Conservation (phyloP, 2,329 filamentous ascomycete species). For the Phaeosphaeria sp. region DNA sequence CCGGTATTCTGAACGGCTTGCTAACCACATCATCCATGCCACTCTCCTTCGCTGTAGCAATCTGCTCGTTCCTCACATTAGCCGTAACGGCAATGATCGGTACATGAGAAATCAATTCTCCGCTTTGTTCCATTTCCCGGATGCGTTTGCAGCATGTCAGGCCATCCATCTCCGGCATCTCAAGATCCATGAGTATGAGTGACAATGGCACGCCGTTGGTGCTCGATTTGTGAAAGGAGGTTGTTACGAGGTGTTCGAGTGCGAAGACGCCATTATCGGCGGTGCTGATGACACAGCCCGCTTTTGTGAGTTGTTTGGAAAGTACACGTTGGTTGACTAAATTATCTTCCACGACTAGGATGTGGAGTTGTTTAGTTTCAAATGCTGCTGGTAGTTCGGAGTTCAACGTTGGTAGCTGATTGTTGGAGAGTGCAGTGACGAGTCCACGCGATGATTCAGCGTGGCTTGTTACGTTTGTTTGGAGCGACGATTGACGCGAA, state of each 20-base stretch:
- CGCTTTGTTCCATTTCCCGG: constrained; percentile 33
- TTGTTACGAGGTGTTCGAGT: constrained; percentile 31
- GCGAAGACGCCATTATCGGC: constrained; percentile 44
- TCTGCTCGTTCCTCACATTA: constrained; percentile 45
- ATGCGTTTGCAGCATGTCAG: constrained; percentile 42
- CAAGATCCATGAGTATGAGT: constrained; percentile 45
- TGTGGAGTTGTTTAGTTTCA: constrained; percentile 20
- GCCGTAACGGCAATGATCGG: constrained; percentile 47
- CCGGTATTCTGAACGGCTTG: constrained; percentile 44
- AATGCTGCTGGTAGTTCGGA: not conserved
- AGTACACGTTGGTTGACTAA: constrained; percentile 46
- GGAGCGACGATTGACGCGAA: constrained; percentile 4
- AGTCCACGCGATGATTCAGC: constrained; percentile 10
- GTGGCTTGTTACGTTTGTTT: constrained; percentile 10
- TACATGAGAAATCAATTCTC: constrained; percentile 32
- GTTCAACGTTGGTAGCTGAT: constrained; percentile 2
- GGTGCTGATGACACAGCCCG: constrained; percentile 35
- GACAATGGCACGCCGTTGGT: constrained; percentile 27
- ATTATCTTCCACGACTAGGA: constrained; percentile 47
- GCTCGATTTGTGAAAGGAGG: constrained; percentile 12
- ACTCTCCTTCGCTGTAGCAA: constrained; percentile 32
- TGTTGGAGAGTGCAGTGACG: constrained; percentile 10
- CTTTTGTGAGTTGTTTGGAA: constrained; percentile 39
- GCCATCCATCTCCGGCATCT: constrained; percentile 51
- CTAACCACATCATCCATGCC: constrained; percentile 47